A percentile compares a stretch with the other conserved stretches of the same genome.
Evolutionary conservation across 1,284 basidiomycete genomes (phyloP).

Genomic region (Uromyces viciae-fabae): DNA sequence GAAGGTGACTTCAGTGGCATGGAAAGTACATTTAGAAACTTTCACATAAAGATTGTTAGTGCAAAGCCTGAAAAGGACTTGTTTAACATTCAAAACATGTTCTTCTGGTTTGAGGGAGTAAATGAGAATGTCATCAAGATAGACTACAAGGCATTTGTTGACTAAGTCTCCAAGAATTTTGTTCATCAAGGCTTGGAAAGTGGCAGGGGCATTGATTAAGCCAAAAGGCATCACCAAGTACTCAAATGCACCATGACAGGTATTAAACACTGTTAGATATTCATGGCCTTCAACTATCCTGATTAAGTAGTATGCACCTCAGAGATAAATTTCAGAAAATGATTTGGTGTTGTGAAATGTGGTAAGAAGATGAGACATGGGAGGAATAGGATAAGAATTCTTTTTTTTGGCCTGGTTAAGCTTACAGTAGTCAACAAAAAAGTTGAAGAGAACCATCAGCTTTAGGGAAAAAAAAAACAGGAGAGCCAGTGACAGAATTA

Average conservation of each 20-base stretch:
- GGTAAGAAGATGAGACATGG: constrained; percentile 8
- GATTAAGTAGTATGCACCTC: constrained; percentile 5
- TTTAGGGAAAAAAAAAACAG: background rate
- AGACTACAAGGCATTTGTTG: constrained; percentile 21
- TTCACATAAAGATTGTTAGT: constrained; percentile 28
- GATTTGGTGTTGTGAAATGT: background rate
- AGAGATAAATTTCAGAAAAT: constrained; percentile 10
- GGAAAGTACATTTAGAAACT: constrained; percentile 42
- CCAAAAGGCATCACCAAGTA: constrained; percentile 46
- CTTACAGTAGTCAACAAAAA: background rate
- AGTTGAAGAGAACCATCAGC: background rate
- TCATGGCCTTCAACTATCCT: constrained; percentile 2
- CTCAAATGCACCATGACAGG: background rate
- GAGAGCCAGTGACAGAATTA: background rate
- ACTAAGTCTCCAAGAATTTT: constrained; percentile 26
- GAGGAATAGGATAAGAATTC: background rate
- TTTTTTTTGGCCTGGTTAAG: background rate
- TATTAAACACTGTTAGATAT: constrained; percentile 19
- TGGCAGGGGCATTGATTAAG: constrained; percentile 44
- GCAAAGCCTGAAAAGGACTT: constrained; percentile 9
- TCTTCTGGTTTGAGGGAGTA: constrained; percentile 38
- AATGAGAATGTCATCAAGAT: constrained; percentile 47
- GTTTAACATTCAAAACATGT: constrained; percentile 21
- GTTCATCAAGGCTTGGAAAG: constrained; percentile 46
- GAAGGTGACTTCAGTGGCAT: constrained; percentile 54